Conservation (phyloP, 2,329 filamentous ascomycete genomes). For the Botrytis medusae region DNA sequence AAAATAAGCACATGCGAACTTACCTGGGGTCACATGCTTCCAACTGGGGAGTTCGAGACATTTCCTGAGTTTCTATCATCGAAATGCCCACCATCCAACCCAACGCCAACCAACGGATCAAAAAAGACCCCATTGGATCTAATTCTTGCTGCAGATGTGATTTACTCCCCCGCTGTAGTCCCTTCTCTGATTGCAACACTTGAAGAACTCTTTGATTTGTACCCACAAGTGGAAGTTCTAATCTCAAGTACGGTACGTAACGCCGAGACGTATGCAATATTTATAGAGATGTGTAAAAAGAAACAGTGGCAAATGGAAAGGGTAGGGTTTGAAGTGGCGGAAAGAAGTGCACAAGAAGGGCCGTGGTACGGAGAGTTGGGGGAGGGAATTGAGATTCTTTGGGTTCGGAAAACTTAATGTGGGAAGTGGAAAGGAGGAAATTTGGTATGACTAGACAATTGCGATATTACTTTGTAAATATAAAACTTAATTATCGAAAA, state of each 20-base stretch:
- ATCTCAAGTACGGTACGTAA: conserved; percentile 73
- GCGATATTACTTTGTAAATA: not conserved
- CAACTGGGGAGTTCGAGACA: conserved; percentile 41
- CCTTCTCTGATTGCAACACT: conserved; percentile 65
- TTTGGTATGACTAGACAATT: not conserved
- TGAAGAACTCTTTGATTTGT: conserved; percentile 57
- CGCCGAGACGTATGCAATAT: conserved; percentile 63
- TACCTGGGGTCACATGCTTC: conserved; percentile 44
- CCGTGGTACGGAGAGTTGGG: conserved; percentile 56
- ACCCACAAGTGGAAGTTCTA: conserved; percentile 57
- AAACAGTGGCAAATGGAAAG: conserved; percentile 45
- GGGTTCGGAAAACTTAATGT: not conserved
- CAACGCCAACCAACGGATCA: not conserved
- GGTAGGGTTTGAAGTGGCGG: conserved; percentile 46
- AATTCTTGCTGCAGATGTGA: conserved; percentile 75
- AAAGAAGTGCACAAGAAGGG: conserved; percentile 50
- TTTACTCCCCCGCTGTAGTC: conserved; percentile 67
- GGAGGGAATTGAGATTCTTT: conserved; percentile 17
- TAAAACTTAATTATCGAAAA: not conserved
- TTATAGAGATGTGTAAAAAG: conserved; percentile 54
- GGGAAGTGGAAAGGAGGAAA: not conserved
- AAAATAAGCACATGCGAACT: conserved; percentile 58
- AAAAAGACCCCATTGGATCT: conserved; percentile 54
- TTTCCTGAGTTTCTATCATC: conserved; percentile 17
- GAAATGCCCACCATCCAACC: not conserved